Conservation (phyloP, 2,329 filamentous ascomycete genomes). For the Nigrograna mackinnonii region DNA sequence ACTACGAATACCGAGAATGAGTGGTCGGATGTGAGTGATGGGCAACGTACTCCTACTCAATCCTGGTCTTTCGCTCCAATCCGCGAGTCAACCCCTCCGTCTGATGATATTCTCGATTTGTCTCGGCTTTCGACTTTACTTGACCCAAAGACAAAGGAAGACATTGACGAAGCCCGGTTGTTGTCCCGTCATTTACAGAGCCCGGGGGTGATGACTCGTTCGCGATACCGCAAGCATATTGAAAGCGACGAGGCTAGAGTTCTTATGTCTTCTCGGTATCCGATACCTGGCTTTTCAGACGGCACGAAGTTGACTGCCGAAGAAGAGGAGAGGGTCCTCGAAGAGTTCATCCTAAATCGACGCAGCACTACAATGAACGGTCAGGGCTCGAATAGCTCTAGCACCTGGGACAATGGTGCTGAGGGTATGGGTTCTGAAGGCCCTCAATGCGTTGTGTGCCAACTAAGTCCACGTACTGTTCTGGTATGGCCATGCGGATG, state of each 20-base stretch:
- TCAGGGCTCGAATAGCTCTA: constrained; percentile 34
- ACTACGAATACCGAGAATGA: constrained; percentile 51
- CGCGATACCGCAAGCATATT: constrained; percentile 70
- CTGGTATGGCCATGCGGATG: constrained; percentile 97
- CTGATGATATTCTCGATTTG: constrained; percentile 56
- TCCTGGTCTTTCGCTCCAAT: constrained; percentile 52
- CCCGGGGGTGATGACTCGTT: constrained; percentile 77
- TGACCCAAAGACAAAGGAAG: constrained; percentile 75
- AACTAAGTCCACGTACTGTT: constrained; percentile 81
- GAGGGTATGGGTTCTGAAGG: constrained; percentile 73
- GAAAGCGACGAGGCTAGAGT: constrained; percentile 73
- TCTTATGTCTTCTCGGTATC: constrained; percentile 51
- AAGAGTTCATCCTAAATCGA: constrained; percentile 61
- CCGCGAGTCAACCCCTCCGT: constrained; percentile 59
- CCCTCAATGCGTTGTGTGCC: constrained; percentile 91
- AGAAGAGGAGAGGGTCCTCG: constrained; percentile 62
- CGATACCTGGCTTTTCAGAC: constrained; percentile 37
- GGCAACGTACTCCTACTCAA: constrained; percentile 75
- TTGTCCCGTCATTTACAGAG: constrained; percentile 79
- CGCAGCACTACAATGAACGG: constrained; percentile 46
- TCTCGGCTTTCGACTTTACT: constrained; percentile 77
- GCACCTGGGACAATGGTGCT: constrained; percentile 69
- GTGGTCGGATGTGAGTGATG: constrained; percentile 52
- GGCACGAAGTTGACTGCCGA: constrained; percentile 38
- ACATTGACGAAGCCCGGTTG: constrained; percentile 78